phyloP scores from a whole-genome alignment of 495 filamentous ascomycete genomes.

The Cladorrhinum samala region DNA sequence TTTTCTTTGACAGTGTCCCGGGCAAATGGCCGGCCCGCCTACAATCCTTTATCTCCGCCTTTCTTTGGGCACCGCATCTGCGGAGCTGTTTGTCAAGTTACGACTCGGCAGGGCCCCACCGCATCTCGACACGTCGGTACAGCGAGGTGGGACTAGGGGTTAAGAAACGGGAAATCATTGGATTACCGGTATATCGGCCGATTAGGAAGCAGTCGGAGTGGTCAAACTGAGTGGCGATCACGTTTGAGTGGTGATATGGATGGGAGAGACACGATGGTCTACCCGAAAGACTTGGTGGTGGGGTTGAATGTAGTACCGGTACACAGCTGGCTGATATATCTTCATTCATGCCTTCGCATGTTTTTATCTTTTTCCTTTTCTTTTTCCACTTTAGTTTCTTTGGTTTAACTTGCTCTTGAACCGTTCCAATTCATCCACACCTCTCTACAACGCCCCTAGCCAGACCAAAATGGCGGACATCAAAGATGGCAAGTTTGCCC shows the following conservation, averaged over 20 bases:
- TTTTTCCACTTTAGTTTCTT: neutral
- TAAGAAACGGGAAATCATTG: too few relatives aligned
- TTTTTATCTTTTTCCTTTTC: neutral
- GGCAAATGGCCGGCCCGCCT: neutral
- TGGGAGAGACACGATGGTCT: neutral
- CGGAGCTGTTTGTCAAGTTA: neutral
- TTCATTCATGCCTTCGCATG: neutral
- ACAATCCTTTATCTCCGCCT: neutral
- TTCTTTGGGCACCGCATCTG: neutral
- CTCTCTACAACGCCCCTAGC: neutral
- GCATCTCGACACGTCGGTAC: neutral
- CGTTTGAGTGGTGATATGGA: too few relatives aligned
- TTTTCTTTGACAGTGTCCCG: neutral
- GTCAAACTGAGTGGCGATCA: too few relatives aligned
- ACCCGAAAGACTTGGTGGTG: too few relatives aligned
- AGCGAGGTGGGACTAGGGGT: neutral
- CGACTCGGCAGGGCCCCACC: neutral
- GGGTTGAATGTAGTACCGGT: too few relatives aligned
- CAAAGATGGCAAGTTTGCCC: conserved; percentile 52
- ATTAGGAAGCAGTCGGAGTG: too few relatives aligned
- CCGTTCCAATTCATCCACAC: neutral
- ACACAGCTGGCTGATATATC: neutral
- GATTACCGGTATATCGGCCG: too few relatives aligned
- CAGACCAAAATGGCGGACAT: conserved; percentile 36
- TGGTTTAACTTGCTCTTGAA: neutral